Evolutionary conservation across 371 early-diverging fungal genomes (phyloP).

Genomic region (Rhizopus stolonifer): DNA sequence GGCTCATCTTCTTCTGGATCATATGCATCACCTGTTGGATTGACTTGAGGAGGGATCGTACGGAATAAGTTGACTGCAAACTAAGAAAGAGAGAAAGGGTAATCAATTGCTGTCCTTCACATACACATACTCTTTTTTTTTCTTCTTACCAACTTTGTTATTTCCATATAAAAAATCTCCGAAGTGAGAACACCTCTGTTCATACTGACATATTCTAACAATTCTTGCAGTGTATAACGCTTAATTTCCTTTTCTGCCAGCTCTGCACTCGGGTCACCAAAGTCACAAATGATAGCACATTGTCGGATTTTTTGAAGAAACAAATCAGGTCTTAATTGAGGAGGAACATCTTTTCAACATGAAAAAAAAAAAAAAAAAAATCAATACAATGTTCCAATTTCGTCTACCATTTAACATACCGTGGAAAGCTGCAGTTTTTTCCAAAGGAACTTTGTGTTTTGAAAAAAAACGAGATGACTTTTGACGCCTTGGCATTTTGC

Average conservation of each 20-base stretch:
- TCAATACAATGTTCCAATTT: too few relatives aligned
- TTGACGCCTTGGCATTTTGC: constrained; percentile 82
- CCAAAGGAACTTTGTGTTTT: constrained; percentile 78
- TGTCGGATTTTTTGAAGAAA: constrained; percentile 89
- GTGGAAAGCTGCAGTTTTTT: constrained; percentile 73
- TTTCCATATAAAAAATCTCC: constrained; percentile 85
- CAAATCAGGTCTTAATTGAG: constrained; percentile 73
- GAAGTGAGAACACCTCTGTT: constrained; percentile 83
- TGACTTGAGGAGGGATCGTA: constrained; percentile 93
- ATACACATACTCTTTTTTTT: too few relatives aligned
- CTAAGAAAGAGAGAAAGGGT: constrained; percentile 41
- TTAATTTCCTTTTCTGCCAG: constrained; percentile 94
- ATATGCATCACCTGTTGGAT: constrained; percentile 93
- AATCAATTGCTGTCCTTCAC: too few relatives aligned
- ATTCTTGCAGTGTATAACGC: constrained; percentile 82
- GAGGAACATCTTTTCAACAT: constrained; percentile 79
- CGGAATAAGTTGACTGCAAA: constrained; percentile 92
- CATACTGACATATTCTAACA: constrained; percentile 89
- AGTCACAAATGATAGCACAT: constrained; percentile 92
- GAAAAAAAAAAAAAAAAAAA: too few relatives aligned
- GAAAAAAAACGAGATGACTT: constrained; percentile 87
- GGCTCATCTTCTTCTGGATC: constrained; percentile 99
- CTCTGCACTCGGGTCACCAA: constrained; percentile 85
- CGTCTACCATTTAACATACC: constrained; percentile 59
- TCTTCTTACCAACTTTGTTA: constrained; percentile 82